Base-by-base conservation (phyloP, 148 eudicot species). In the Salicornia ramosissima region DNA sequence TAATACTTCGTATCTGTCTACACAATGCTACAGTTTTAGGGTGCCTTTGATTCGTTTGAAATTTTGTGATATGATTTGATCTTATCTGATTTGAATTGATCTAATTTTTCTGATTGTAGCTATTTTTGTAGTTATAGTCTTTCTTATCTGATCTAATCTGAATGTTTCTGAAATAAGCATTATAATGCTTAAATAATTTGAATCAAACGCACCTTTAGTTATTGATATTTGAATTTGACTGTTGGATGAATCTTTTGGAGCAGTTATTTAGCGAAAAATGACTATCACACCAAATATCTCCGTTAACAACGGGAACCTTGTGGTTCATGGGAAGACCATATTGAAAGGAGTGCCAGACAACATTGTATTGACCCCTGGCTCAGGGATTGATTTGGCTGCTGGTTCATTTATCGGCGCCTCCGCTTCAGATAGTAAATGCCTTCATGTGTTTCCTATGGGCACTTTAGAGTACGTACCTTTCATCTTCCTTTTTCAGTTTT, bases 401-500 rank as follows among this genome's bases (percentile, higher is more conserved):
- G 97, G 96, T 33, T 86, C 91, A 40, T 92, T 92, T 46, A 75
- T 92, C 18, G 97, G 97, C 31, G 96, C 96, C 67, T 76, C 88
- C 0, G 83, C 90, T 69, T 75, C 84, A 2, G 22, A 80, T 51
- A 78, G 81, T 83, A 86, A 86, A 80, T 82, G 95, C 75, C 82
- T 82, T 69, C 98, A 93, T 74, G 86, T 93, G 58, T 90, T 93
- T 72, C 95, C 98, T 26, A 78, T 90, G 26, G 98, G 98, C 36
- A 73, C 81, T 50, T 79, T 93, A 84, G 92, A 85, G 98, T 93
- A 88, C 77, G 95, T 75, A 71, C 69, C 59, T 59, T 21, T 0
- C 2, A 10, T 25, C 22, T 19, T 46, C 33, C 0, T 9, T 63
- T 28, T 14, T 39, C 8, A 2, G 15, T 8, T 49, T 36, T 13